phyloP scores from a whole-genome alignment of 2,329 filamentous ascomycete genomes.

The Penicillium occitanis region DNA sequence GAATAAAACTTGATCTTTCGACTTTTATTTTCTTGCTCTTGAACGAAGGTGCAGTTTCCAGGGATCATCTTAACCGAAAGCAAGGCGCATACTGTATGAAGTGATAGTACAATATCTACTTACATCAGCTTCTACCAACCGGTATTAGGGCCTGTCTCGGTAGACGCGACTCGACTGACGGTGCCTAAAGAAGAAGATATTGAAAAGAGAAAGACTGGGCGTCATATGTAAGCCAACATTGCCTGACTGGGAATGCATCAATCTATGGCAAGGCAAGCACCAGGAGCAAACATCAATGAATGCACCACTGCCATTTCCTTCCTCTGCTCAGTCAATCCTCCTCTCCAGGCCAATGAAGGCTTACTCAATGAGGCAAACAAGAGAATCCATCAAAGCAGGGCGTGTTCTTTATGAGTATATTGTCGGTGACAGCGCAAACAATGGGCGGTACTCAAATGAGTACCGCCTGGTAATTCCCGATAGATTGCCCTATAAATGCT shows the following conservation, averaged over 20 bases:
- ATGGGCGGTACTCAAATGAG: background rate
- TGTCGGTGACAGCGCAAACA: background rate
- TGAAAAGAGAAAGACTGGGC: background rate
- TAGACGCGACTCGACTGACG: background rate
- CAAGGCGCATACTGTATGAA: background rate
- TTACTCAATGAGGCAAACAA: background rate
- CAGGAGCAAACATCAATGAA: background rate
- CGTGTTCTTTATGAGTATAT: background rate
- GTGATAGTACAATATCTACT: background rate
- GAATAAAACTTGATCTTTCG: background rate
- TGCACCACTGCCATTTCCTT: background rate
- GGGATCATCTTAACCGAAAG: background rate
- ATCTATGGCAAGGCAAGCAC: background rate
- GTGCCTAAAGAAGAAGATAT: background rate
- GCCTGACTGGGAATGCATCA: background rate
- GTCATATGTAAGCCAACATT: background rate
- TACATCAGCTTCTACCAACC: background rate
- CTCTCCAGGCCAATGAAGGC: background rate
- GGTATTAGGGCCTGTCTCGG: background rate
- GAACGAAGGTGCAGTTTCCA: background rate
- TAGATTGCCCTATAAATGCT: background rate
- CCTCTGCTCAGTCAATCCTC: background rate
- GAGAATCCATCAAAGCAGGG: background rate
- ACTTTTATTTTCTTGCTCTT: background rate
- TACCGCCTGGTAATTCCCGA: background rate